phyloP scores from a whole-genome alignment of 2,329 filamentous ascomycete species.

The Scorias spongiosa region DNA sequence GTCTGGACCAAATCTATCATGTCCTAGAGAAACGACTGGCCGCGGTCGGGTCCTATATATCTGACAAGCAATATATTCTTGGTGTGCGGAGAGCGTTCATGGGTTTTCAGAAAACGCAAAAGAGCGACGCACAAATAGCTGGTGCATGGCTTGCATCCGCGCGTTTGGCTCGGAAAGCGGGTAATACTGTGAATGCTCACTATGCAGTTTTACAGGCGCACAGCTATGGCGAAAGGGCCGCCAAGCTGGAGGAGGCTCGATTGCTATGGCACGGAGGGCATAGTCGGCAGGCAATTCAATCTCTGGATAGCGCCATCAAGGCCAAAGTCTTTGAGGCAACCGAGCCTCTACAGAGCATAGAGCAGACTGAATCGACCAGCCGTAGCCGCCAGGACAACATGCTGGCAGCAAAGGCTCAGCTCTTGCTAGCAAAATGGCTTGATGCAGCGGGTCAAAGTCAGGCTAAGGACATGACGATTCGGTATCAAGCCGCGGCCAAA shows the following conservation, averaged over 20 bases:
- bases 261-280: conserved; percentile 88
- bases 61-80: conserved; percentile 87
- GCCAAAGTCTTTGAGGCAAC: conserved; percentile 55
- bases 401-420: conserved; percentile 61
- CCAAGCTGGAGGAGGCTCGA: conserved; percentile 86
- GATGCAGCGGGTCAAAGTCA: conserved; percentile 90
- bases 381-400: conserved; percentile 38
- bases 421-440: conserved; percentile 91
- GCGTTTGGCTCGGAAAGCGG: conserved; percentile 70
- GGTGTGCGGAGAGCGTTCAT: conserved; percentile 76
- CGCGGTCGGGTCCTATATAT: conserved; percentile 72
- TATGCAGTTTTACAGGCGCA: conserved; percentile 85
- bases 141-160: conserved; percentile 75
- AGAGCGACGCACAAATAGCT: conserved; percentile 53
- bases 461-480: conserved; percentile 59
- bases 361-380: conserved; percentile 22
- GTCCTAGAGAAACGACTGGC: conserved; percentile 66
- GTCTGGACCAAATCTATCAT: conserved; percentile 2
- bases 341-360: conserved; percentile 13
- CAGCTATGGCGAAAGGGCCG: conserved; percentile 67
- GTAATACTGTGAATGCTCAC: conserved; percentile 74
- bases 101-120: conserved; percentile 30
- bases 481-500: conserved; percentile 70
- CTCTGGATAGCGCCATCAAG: conserved; percentile 71
- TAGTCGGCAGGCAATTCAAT: conserved; percentile 87